Conservation (phyloP, 2,329 filamentous ascomycete species). For the Botrytis sinoallii region DNA sequence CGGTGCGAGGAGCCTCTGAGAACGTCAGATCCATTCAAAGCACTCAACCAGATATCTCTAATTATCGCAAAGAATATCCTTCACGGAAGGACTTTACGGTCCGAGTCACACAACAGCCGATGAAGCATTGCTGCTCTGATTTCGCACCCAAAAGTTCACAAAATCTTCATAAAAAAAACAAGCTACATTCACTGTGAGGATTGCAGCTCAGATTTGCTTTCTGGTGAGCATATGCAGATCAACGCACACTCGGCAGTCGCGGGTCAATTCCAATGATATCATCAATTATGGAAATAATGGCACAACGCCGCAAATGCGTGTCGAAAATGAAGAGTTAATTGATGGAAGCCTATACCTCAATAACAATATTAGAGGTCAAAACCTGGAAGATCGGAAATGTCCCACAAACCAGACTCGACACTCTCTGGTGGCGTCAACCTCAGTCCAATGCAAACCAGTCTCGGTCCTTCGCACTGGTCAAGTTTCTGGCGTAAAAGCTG, state of each 20-base stretch:
- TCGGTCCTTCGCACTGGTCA: too few relatives aligned
- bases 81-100: background rate
- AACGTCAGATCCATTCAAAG: too few relatives aligned
- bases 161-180: background rate
- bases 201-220: background rate
- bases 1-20: background rate
- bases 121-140: background rate
- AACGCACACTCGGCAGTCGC: too few relatives aligned
- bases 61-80: too few relatives aligned
- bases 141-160: background rate
- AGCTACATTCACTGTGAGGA: background rate
- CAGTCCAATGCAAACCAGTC: too few relatives aligned
- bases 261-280: background rate
- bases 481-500: background rate
- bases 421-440: too few relatives aligned
- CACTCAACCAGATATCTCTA: background rate
- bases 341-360: background rate
- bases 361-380: background rate
- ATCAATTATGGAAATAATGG: background rate
- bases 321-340: too few relatives aligned
- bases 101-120: background rate
- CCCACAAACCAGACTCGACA: too few relatives aligned
- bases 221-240: background rate
- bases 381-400: too few relatives aligned
- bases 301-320: too few relatives aligned